These are phyloP conservation scores for Periglandula ipomoeae DNA, from an alignment of 2,329 filamentous ascomycete genomes.

Conservation along the genomic window DNA sequence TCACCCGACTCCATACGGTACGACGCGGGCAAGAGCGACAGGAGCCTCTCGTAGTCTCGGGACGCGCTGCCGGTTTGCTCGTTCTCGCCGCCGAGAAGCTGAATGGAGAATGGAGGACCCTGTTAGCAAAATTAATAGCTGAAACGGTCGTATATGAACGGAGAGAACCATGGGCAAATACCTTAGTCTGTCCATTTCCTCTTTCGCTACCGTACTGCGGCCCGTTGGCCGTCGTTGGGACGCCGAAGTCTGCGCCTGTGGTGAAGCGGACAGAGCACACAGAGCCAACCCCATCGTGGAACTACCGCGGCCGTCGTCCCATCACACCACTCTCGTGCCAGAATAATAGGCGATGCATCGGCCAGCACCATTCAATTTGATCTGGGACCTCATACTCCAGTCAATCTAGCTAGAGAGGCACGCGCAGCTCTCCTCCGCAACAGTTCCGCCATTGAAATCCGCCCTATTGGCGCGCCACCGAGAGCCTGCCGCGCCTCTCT, in stretches of 20 bases:
- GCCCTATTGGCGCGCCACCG: too few relatives aligned
- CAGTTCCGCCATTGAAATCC: too few relatives aligned
- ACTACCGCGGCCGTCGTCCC: background rate
- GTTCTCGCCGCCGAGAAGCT: background rate
- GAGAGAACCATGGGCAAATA: background rate
- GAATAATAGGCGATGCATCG: background rate
- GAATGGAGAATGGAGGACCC: background rate
- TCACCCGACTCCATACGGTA: slow-evolving; percentile 9
- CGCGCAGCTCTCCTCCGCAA: too few relatives aligned
- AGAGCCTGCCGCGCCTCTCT: too few relatives aligned
- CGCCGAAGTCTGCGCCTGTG: background rate
- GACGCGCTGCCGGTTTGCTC: background rate
- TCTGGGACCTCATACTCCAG: too few relatives aligned
- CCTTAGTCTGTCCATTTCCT: background rate
- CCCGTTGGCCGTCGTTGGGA: background rate
- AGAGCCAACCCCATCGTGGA: background rate
- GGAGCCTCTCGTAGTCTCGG: background rate
- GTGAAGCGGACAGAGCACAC: background rate
- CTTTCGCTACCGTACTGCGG: background rate
- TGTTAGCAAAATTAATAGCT: background rate
- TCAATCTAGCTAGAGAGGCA: too few relatives aligned
- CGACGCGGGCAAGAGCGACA: slow-evolving; percentile 29
- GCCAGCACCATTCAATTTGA: too few relatives aligned
- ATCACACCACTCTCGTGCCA: background rate
- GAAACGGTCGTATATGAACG: background rate